Evolutionary conservation across 441 rosid species (phyloP).

Genomic region (Brassica hybrid): DNA sequence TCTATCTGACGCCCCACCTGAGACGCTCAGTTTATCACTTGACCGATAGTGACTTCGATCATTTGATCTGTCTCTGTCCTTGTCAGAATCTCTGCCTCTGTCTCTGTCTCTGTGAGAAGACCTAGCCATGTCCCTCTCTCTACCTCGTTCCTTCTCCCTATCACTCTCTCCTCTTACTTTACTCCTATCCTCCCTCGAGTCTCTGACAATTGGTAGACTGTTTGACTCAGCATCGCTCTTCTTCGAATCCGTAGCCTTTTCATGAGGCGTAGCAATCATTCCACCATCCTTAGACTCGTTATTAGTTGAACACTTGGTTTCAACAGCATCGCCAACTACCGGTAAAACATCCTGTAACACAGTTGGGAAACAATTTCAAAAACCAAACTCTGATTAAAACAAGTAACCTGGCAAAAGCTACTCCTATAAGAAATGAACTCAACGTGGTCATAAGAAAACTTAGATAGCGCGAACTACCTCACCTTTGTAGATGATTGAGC

Average conservation of each 20-base stretch:
- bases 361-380: constrained; percentile 12
- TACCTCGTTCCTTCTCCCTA: constrained; percentile 67
- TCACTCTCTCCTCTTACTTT: constrained; percentile 58
- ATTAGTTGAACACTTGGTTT: constrained; percentile 47
- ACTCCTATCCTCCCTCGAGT: constrained; percentile 57
- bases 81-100: constrained; percentile 74
- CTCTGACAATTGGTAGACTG: constrained; percentile 49
- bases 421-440: neutral
- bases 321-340: constrained; percentile 46
- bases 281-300: constrained; percentile 56
- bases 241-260: constrained; percentile 65
- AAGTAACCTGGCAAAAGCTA: neutral
- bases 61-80: constrained; percentile 73
- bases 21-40: constrained; percentile 65
- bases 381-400: constrained; percentile 2
- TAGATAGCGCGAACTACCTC: constrained; percentile 9
- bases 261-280: constrained; percentile 47
- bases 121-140: constrained; percentile 57
- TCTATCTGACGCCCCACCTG: constrained; percentile 75
- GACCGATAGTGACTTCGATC: constrained; percentile 52
- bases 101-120: constrained; percentile 54
- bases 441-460: constrained; percentile 39
- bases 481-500: constrained; percentile 64
- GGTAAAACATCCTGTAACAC: constrained; percentile 59
- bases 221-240: constrained; percentile 72